phyloP scores from a whole-genome alignment of 768 basidiomycete genomes.

The Hygrocybe punicea region DNA sequence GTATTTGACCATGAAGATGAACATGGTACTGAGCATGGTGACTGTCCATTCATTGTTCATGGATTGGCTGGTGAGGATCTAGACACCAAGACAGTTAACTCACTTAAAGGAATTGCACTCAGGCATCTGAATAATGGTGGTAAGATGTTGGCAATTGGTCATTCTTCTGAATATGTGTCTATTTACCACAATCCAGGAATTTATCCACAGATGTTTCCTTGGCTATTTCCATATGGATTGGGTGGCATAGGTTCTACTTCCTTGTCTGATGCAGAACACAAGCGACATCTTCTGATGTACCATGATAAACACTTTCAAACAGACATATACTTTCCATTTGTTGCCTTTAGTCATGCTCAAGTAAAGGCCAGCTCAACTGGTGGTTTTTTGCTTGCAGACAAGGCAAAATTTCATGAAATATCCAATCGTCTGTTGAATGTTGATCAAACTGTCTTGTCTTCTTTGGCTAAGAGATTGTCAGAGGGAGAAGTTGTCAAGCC shows the following conservation, averaged over 20 bases:
- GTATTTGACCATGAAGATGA: slow-evolving; percentile 14
- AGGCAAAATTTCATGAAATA: slow-evolving; percentile 25
- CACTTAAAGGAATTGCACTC: slow-evolving; percentile 21
- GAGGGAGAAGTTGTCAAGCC: slow-evolving; percentile 25
- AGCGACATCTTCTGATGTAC: slow-evolving; percentile 32
- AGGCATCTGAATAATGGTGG: slow-evolving; percentile 16
- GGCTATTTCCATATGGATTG: slow-evolving; percentile 34
- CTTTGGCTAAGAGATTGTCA: slow-evolving; percentile 19
- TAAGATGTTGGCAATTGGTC: slow-evolving; percentile 21
- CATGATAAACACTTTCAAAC: slow-evolving; percentile 39
- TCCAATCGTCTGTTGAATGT: slow-evolving; percentile 18
- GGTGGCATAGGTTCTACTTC: slow-evolving; percentile 13
- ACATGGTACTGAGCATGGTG: slow-evolving; percentile 23
- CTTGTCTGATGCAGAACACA: slow-evolving; percentile 22
- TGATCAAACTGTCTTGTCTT: slow-evolving; percentile 18
- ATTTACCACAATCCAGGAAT: slow-evolving; percentile 24
- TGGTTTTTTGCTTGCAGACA: slow-evolving; percentile 28
- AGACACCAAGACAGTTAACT: slow-evolving; percentile 11
- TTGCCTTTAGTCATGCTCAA: slow-evolving; percentile 42
- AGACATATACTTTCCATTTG: slow-evolving; percentile 36
- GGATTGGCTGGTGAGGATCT: slow-evolving; percentile 30
- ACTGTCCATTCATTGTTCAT: slow-evolving; percentile 39
- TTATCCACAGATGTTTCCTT: slow-evolving; percentile 34
- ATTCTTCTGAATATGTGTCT: slow-evolving; percentile 13
- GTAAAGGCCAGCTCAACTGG: slow-evolving; percentile 27